A percentile compares a stretch with the other conserved stretches of the same genome.
Conservation (phyloP, 345 rosid species). For the Salix koriyanagi region DNA sequence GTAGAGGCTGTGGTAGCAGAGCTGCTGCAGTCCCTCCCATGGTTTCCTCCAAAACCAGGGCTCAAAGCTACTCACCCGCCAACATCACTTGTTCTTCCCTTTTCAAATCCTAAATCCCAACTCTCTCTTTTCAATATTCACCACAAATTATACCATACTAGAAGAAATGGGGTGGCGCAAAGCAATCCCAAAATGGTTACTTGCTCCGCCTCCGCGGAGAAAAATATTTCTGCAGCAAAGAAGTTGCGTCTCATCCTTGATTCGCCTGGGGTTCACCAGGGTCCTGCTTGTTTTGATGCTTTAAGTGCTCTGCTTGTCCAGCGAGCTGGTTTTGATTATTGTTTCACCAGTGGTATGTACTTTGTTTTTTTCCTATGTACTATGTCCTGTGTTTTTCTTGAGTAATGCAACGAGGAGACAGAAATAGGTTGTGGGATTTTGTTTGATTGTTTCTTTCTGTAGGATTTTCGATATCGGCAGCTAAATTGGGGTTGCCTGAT, state of each 20-base stretch:
- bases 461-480: constrained; percentile 87
- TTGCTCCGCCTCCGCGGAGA: constrained; percentile 2
- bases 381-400: background rate
- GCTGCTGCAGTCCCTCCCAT: too few relatives aligned
- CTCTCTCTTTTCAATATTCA: background rate
- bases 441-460: background rate
- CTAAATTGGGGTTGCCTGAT: constrained; percentile 70
- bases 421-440: background rate
- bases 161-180: background rate
- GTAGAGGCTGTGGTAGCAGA: too few relatives aligned
- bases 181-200: background rate
- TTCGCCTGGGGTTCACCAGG: constrained; percentile 73
- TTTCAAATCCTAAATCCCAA: constrained; percentile 6
- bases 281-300: constrained; percentile 95
- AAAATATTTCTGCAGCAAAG: constrained; percentile 20
- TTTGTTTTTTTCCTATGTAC: background rate
- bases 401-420: too few relatives aligned
- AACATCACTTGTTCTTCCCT: background rate
- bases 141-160: background rate
- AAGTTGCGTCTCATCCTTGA: constrained; percentile 55
- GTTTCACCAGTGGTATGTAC: constrained; percentile 68
- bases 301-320: constrained; percentile 85
- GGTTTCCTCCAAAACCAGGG: too few relatives aligned
- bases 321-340: constrained; percentile 65
- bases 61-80: background rate